Evolutionary conservation across 1,139 yeast species (phyloP).

Genomic region (Starmera stellimalicola): DNA sequence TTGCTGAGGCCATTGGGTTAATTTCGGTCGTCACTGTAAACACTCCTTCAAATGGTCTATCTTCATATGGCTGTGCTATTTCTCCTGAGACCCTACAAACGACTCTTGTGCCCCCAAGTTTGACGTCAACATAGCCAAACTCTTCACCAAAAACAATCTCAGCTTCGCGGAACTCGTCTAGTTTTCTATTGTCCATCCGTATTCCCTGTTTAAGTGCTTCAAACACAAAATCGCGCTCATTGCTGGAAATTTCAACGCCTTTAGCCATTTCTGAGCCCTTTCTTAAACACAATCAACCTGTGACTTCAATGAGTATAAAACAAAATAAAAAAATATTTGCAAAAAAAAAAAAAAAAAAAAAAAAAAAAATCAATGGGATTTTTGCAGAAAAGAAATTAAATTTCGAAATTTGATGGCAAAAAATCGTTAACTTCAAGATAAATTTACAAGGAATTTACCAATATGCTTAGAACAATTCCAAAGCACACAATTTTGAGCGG

Average conservation of each 20-base stretch:
- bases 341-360: too few species aligned
- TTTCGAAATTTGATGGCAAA: too few species aligned
- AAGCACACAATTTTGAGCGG: not conserved
- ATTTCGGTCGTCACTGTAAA: conserved; percentile 80
- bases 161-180: conserved; percentile 57
- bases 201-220: conserved; percentile 53
- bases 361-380: too few species aligned
- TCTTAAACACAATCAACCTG: too few species aligned
- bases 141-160: conserved; percentile 56
- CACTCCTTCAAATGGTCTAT: conserved; percentile 89
- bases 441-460: too few species aligned
- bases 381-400: too few species aligned
- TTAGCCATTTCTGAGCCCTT: too few species aligned
- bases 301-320: too few species aligned
- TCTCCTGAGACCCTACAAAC: conserved; percentile 74
- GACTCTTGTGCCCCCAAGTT: conserved; percentile 63
- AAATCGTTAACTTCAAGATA: too few species aligned
- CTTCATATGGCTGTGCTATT: conserved; percentile 77
- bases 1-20: conserved; percentile 81
- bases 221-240: conserved; percentile 54
- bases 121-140: conserved; percentile 73
- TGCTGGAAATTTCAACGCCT: conserved; percentile 51
- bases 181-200: conserved; percentile 61
- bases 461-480: too few species aligned
- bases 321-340: too few species aligned